Conservation (phyloP, 2,329 filamentous ascomycete species). For the Fusarium austroafricanum region DNA sequence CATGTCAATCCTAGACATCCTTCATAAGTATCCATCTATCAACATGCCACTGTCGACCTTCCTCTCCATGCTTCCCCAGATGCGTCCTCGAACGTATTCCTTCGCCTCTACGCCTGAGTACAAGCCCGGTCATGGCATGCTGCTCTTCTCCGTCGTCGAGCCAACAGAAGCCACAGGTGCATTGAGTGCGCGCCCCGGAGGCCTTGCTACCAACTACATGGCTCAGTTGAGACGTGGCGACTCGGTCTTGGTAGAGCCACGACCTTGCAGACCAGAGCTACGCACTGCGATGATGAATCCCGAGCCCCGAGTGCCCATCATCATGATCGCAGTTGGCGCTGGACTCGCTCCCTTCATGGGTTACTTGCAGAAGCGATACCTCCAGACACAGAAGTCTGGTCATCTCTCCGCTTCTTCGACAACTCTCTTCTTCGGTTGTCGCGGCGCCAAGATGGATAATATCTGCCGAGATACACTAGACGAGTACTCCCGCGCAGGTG, state of each 20-base stretch:
- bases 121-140: neutral
- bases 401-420: rapidly evolving
- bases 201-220: slow-evolving; percentile 14
- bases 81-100: slow-evolving; percentile 54
- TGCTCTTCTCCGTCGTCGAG: slow-evolving; percentile 11
- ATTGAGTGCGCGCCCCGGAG: neutral
- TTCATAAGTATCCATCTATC: slow-evolving; percentile 71
- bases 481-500: neutral
- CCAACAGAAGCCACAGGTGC: neutral
- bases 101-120: slow-evolving; percentile 10
- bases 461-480: neutral
- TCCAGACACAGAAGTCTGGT: neutral
- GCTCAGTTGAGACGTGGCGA: neutral
- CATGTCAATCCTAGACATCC: slow-evolving; percentile 74
- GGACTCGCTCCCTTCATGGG: slow-evolving; percentile 11
- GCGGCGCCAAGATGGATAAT: slow-evolving; percentile 4
- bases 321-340: slow-evolving; percentile 15
- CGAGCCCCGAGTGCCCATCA: slow-evolving; percentile 1
- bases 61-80: slow-evolving; percentile 78
- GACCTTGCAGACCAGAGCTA: neutral
- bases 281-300: neutral
- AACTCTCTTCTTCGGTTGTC: slow-evolving; percentile 2
- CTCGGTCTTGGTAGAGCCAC: neutral
- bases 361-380: slow-evolving; percentile 8
- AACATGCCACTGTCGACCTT: slow-evolving; percentile 73